Conservation (phyloP, 352 stramenopile species). For the Globisporangium cystogenes region DNA sequence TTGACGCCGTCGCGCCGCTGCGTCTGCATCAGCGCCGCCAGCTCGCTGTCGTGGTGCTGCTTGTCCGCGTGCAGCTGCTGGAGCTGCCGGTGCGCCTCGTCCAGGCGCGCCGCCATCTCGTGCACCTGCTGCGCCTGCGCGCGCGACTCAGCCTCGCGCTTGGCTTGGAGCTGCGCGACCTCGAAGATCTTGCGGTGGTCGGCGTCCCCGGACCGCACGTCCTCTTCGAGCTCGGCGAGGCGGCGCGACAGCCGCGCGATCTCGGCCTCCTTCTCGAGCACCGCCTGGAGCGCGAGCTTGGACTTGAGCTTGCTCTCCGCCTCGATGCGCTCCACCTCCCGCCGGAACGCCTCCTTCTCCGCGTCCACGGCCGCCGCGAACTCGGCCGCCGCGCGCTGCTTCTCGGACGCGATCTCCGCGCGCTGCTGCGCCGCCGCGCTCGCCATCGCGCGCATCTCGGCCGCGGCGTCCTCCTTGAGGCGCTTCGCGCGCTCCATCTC, state of each 20-base stretch:
- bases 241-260: constrained; percentile 49
- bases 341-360: constrained; percentile 40
- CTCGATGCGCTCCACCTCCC: constrained; percentile 62
- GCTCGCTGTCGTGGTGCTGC: constrained; percentile 50
- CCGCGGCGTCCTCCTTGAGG: constrained; percentile 43
- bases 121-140: constrained; percentile 51
- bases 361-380: constrained; percentile 21
- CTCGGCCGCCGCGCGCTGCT: constrained; percentile 9
- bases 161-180: constrained; percentile 80
- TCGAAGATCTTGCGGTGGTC: constrained; percentile 88
- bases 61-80: constrained; percentile 58
- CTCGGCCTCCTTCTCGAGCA: constrained; percentile 76
- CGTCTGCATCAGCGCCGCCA: constrained; percentile 71
- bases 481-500: constrained; percentile 48
- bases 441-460: constrained; percentile 36
- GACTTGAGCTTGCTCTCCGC: constrained; percentile 82
- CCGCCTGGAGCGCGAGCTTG: constrained; percentile 73
- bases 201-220: constrained; percentile 75
- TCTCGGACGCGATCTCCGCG: constrained; percentile 4
- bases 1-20: constrained; percentile 84
- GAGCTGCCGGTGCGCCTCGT: constrained; percentile 38
- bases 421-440: constrained; percentile 33
- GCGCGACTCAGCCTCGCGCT: constrained; percentile 61
- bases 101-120: constrained; percentile 36
- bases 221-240: constrained; percentile 71